A percentile compares a stretch with the other conserved stretches of the same genome.
phyloP scores from a whole-genome alignment of 2,329 filamentous ascomycete species.

The Trichophyton mentagrophytes region DNA sequence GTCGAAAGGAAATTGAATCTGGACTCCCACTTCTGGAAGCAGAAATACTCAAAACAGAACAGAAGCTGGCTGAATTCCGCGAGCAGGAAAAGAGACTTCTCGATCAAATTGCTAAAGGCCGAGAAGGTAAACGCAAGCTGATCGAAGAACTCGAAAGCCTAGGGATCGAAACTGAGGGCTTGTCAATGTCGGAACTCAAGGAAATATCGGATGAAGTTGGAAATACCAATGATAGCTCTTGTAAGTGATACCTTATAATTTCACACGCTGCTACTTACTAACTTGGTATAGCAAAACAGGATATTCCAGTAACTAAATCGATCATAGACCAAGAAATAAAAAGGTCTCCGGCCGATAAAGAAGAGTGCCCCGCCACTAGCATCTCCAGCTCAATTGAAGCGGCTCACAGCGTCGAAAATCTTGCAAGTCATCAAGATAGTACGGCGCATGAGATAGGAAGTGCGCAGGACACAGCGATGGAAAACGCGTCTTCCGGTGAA shows the following conservation, averaged over 20 bases:
- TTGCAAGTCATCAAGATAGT: background rate
- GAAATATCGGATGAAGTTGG: background rate
- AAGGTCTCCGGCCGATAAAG: background rate
- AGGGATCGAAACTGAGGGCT: conserved; percentile 37
- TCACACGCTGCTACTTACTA: background rate
- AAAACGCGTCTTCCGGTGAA: background rate
- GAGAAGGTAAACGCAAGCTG: conserved; percentile 32
- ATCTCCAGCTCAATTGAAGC: background rate
- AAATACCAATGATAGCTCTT: background rate
- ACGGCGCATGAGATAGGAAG: background rate
- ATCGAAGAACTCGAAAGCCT: conserved; percentile 38
- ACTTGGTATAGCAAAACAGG: background rate
- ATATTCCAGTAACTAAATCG: background rate
- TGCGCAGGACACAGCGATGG: background rate
- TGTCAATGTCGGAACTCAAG: conserved; percentile 14
- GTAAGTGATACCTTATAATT: background rate
- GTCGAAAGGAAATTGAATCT: conserved; percentile 38
- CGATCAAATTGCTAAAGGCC: conserved; percentile 35
- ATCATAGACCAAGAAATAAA: background rate
- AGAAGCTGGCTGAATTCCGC: conserved; percentile 21
- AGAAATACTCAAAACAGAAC: conserved; percentile 30
- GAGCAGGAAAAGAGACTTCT: conserved; percentile 30
- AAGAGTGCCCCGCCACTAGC: background rate
- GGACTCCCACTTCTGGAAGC: conserved; percentile 36
- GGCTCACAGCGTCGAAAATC: background rate